Conservation (phyloP, 768 basidiomycete species). For the Sistotremastrum niveocremeum region DNA sequence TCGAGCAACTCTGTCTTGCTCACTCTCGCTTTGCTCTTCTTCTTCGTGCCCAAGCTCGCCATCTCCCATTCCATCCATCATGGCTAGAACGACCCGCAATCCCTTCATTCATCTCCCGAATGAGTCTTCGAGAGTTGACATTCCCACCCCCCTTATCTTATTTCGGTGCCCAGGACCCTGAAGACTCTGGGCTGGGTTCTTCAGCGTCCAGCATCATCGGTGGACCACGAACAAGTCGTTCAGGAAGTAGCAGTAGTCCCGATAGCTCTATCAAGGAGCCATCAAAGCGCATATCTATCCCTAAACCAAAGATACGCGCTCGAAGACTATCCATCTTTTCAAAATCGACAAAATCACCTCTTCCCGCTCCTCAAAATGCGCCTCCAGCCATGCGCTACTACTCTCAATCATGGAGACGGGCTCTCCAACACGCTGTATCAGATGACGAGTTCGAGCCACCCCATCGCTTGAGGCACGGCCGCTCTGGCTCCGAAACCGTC, state of each 20-base stretch:
- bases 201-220: no score
- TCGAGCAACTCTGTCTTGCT: conserved; percentile 29
- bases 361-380: no score
- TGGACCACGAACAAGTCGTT: no score
- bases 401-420: conserved; percentile 8
- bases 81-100: conserved; percentile 29
- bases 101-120: conserved; percentile 13
- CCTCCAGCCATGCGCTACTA: conserved; percentile 34
- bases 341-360: no score
- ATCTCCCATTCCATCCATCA: conserved; percentile 24
- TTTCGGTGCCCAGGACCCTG: conserved; percentile 4
- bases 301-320: neutral
- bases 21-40: conserved; percentile 68
- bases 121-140: conserved; percentile 39
- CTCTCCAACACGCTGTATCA: conserved; percentile 11
- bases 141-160: conserved; percentile 68
- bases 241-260: no score
- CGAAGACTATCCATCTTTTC: no score
- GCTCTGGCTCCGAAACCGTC: conserved; percentile 3
- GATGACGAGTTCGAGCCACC: conserved; percentile 27
- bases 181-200: neutral
- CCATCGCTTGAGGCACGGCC: conserved; percentile 5
- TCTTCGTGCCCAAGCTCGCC: conserved; percentile 50
- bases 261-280: neutral
- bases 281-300: neutral